These are phyloP conservation scores for Boletellus emodensis DNA, from an alignment of 768 basidiomycete species.

Conservation along the genomic window DNA sequence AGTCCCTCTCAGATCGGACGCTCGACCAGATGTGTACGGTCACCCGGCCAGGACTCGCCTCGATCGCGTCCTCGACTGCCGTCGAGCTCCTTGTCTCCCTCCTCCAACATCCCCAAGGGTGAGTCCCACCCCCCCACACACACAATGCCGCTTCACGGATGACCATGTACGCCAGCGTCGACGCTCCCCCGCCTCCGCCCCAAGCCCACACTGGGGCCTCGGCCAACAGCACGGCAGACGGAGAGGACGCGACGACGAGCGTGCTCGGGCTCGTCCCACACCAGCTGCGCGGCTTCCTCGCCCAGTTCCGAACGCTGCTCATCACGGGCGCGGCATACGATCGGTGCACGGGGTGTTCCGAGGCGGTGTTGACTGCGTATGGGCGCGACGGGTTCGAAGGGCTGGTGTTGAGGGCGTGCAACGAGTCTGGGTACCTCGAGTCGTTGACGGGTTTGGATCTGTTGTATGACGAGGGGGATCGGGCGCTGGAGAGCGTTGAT, in stretches of 20 bases:
- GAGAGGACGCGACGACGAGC: slow-evolving; percentile 34
- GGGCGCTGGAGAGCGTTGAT: slow-evolving; percentile 63
- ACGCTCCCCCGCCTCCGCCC: slow-evolving; percentile 70
- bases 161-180: slow-evolving; percentile 36
- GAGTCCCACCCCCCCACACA: slow-evolving; percentile 12
- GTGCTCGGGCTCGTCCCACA: slow-evolving; percentile 90
- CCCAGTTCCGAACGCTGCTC: slow-evolving; percentile 79
- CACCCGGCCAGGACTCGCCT: slow-evolving; percentile 89
- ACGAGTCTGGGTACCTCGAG: slow-evolving; percentile 74
- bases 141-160: background rate
- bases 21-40: slow-evolving; percentile 99
- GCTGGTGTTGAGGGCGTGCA: slow-evolving; percentile 78
- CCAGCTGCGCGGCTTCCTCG: slow-evolving; percentile 87
- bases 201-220: slow-evolving; percentile 14
- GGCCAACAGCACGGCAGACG: slow-evolving; percentile 7
- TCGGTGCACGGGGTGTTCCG: slow-evolving; percentile 87
- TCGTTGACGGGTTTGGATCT: slow-evolving; percentile 73
- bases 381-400: slow-evolving; percentile 65
- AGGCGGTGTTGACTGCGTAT: slow-evolving; percentile 78
- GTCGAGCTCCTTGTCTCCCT: slow-evolving; percentile 90
- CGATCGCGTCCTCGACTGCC: slow-evolving; percentile 87
- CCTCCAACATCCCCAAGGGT: slow-evolving; percentile 89
- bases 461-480: slow-evolving; percentile 72
- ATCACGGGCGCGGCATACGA: slow-evolving; percentile 86
- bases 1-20: slow-evolving; percentile 82